A percentile compares a stretch with the other conserved stretches of the same genome.
These are phyloP conservation scores for Corynespora cassiicola DNA, from an alignment of 2,329 filamentous ascomycete genomes.

Conservation along the genomic window DNA sequence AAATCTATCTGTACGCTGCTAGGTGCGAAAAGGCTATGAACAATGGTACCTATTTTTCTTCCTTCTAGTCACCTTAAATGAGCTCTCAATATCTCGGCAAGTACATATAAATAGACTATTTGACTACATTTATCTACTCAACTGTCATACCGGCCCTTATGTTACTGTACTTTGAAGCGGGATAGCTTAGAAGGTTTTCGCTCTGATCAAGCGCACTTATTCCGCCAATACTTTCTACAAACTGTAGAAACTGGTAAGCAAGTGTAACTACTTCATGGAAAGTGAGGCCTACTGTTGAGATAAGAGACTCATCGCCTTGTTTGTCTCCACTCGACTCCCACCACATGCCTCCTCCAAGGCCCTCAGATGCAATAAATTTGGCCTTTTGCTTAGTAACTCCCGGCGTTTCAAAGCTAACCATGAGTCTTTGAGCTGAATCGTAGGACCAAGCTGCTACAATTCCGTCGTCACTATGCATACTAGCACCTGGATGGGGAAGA, in stretches of 20 bases:
- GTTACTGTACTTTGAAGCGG: too few relatives aligned
- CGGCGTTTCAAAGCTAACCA: constrained; percentile 45
- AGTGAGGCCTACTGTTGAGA: constrained; percentile 34
- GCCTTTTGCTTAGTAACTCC: constrained; percentile 37
- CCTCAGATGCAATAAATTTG: constrained; percentile 25
- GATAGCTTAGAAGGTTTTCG: too few relatives aligned
- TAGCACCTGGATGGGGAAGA: constrained; percentile 33
- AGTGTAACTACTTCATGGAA: background rate
- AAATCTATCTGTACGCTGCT: too few relatives aligned
- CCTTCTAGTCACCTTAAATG: too few relatives aligned
- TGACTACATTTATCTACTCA: too few relatives aligned
- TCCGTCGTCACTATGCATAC: constrained; percentile 24
- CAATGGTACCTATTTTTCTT: too few relatives aligned
- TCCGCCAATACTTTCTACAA: constrained; percentile 62
- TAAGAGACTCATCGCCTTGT: constrained; percentile 35
- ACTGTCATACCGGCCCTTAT: too few relatives aligned
- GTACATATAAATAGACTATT: too few relatives aligned
- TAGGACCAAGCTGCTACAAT: constrained; percentile 40
- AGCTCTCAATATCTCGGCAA: too few relatives aligned
- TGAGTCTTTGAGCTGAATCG: constrained; percentile 24
- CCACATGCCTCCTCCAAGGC: constrained; percentile 47
- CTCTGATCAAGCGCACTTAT: constrained; percentile 53
- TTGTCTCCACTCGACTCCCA: constrained; percentile 46
- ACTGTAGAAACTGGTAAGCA: constrained; percentile 7
- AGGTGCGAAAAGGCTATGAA: too few relatives aligned